A percentile compares a stretch with the other conserved stretches of the same genome.
These are phyloP conservation scores for Saksenaea oblongispora DNA, from an alignment of 371 early-diverging fungal genomes.

Conservation along the genomic window DNA sequence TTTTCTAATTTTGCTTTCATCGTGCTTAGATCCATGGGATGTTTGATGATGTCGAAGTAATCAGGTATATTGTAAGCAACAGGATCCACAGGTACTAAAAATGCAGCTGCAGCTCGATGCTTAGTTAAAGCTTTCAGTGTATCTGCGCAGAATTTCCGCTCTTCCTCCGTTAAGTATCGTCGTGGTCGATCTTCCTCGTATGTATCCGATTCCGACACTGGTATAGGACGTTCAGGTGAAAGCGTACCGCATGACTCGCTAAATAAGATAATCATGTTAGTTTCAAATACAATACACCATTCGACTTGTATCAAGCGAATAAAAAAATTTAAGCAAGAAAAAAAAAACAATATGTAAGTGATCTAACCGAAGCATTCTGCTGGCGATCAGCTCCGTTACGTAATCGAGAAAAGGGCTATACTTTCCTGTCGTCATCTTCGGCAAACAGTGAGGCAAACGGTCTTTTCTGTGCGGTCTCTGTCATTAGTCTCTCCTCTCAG, in stretches of 20 bases:
- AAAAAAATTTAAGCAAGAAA: neutral
- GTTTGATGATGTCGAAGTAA: conserved; percentile 85
- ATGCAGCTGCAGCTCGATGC: conserved; percentile 71
- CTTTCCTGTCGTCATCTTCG: neutral
- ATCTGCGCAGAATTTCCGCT: conserved; percentile 18
- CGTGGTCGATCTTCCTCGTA: neutral
- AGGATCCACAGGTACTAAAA: conserved; percentile 65
- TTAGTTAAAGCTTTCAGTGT: conserved; percentile 63
- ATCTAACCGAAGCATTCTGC: neutral
- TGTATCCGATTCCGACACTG: neutral
- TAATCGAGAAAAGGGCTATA: neutral
- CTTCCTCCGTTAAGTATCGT: neutral
- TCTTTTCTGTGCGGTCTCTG: conserved; percentile 5
- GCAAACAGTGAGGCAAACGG: conserved; percentile 1
- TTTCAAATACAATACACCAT: neutral
- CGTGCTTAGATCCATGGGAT: conserved; percentile 98
- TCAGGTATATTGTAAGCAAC: conserved; percentile 53
- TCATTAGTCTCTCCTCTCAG: neutral
- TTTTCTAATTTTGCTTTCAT: conserved; percentile 71
- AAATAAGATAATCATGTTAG: neutral
- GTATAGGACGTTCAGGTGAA: conserved; percentile 2
- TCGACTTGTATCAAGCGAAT: neutral
- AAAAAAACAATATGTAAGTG: neutral
- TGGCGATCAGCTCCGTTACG: neutral
- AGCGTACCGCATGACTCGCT: neutral